phyloP scores from a whole-genome alignment of 2,329 filamentous ascomycete species.

The Cladophialophora immunda region DNA sequence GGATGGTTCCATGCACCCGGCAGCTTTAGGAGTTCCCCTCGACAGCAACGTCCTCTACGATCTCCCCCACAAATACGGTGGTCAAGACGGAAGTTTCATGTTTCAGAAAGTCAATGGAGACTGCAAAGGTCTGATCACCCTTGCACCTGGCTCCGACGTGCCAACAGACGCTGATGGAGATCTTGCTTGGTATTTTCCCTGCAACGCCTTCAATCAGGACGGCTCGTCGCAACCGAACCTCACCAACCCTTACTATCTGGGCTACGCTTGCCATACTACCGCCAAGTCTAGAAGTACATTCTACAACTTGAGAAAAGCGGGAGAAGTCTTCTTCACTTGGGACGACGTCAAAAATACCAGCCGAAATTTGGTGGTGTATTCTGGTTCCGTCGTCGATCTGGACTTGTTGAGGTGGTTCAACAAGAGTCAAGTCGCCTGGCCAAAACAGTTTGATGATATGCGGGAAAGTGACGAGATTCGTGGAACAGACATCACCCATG shows the following conservation, averaged over 20 bases:
- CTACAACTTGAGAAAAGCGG: constrained; percentile 74
- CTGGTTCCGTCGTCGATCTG: constrained; percentile 89
- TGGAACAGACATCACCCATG: constrained; percentile 87
- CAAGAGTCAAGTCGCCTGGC: constrained; percentile 76
- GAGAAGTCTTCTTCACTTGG: constrained; percentile 97
- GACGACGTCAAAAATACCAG: constrained; percentile 87
- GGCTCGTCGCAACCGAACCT: constrained; percentile 80
- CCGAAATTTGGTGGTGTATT: constrained; percentile 93
- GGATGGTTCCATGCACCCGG: constrained; percentile 77
- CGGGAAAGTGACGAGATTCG: constrained; percentile 74
- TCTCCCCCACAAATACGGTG: constrained; percentile 79
- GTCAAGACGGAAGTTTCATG: constrained; percentile 93
- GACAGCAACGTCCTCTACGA: constrained; percentile 86
- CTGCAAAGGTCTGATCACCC: constrained; percentile 89
- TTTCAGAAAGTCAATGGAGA: constrained; percentile 99
- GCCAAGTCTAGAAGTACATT: constrained; percentile 70
- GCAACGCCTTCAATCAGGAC: constrained; percentile 89
- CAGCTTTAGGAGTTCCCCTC: constrained; percentile 77
- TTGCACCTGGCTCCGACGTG: constrained; percentile 75
- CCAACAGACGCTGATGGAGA: constrained; percentile 77
- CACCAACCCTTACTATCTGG: constrained; percentile 78
- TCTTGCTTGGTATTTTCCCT: constrained; percentile 97
- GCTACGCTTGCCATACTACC: constrained; percentile 89
- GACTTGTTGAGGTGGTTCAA: constrained; percentile 93
- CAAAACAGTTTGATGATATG: constrained; percentile 80